These are phyloP conservation scores for Aspergillus sp. DNA, from an alignment of 2,329 filamentous ascomycete genomes.

Conservation along the genomic window DNA sequence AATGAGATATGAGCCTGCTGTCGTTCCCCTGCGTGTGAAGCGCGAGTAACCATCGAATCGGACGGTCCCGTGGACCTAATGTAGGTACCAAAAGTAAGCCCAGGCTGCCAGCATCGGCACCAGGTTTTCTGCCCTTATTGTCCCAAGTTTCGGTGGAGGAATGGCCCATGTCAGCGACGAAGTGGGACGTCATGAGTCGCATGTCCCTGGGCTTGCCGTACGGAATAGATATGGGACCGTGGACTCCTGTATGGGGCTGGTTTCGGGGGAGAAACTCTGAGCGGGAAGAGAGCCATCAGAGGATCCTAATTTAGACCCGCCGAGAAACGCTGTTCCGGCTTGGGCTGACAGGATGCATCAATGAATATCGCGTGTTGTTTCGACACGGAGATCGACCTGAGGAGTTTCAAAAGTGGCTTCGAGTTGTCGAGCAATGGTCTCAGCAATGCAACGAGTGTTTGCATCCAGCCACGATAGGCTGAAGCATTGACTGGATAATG, in stretches of 20 bases:
- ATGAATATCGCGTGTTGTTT: neutral
- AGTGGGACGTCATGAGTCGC: conserved; percentile 12
- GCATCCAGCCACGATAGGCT: neutral
- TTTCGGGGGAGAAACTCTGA: conserved; percentile 9
- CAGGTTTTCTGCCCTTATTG: neutral
- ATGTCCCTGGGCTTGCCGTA: neutral
- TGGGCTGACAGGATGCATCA: conserved; percentile 3
- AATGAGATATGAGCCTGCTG: conserved; percentile 9
- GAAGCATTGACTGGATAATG: neutral
- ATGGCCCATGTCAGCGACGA: neutral
- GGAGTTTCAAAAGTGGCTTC: neutral
- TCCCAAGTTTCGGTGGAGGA: neutral
- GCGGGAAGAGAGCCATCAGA: conserved; percentile 6
- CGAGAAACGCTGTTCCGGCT: conserved; percentile 8
- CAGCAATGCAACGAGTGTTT: neutral
- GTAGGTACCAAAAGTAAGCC: conserved; percentile 6
- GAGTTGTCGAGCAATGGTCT: neutral
- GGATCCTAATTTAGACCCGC: conserved; percentile 16
- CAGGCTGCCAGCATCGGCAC: neutral
- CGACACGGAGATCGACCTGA: neutral
- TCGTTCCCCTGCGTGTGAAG: conserved; percentile 15
- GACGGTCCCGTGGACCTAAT: conserved; percentile 3
- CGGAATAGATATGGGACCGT: neutral
- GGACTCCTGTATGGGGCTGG: neutral
- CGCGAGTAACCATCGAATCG: conserved; percentile 14